Conservation (phyloP, 768 basidiomycete genomes). For the Rhodotorula graminis region DNA sequence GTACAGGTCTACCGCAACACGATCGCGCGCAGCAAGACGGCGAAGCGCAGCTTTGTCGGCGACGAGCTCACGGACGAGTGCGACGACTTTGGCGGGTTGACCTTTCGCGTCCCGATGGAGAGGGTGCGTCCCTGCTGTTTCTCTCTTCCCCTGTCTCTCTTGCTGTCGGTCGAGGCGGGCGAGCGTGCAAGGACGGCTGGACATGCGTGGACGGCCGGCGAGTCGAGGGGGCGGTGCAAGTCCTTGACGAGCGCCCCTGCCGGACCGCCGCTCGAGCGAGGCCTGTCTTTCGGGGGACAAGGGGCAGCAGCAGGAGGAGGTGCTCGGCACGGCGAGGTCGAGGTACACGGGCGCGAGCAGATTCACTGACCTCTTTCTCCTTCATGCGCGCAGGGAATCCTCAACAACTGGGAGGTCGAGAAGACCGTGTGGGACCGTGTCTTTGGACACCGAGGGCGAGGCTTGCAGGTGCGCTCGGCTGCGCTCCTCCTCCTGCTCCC, state of each 20-base stretch:
- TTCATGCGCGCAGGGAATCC: slow-evolving; percentile 69
- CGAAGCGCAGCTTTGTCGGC: slow-evolving; percentile 74
- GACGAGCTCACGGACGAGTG: slow-evolving; percentile 71
- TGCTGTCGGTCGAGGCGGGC: no score
- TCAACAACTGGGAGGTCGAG: slow-evolving; percentile 92
- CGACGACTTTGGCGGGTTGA: slow-evolving; percentile 71
- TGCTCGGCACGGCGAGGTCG: background rate
- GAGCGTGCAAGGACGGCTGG: no score
- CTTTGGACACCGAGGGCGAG: slow-evolving; percentile 55
- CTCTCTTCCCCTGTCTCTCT: background rate
- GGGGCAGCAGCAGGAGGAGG: no score
- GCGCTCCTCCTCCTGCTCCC: background rate
- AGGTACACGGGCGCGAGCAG: background rate
- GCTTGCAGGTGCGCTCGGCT: slow-evolving; percentile 48
- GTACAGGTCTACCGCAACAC: slow-evolving; percentile 71
- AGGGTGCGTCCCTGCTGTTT: slow-evolving; percentile 68
- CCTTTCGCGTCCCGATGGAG: slow-evolving; percentile 80
- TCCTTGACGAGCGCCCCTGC: no score
- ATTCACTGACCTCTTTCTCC: no score
- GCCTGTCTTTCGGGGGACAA: no score
- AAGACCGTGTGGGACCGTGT: slow-evolving; percentile 90
- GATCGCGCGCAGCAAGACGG: slow-evolving; percentile 75
- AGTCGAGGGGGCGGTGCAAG: no score
- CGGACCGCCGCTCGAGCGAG: no score
- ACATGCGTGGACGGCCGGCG: no score